Evolutionary conservation across 768 basidiomycete genomes (phyloP).

Genomic region (Naganishia onofrii): DNA sequence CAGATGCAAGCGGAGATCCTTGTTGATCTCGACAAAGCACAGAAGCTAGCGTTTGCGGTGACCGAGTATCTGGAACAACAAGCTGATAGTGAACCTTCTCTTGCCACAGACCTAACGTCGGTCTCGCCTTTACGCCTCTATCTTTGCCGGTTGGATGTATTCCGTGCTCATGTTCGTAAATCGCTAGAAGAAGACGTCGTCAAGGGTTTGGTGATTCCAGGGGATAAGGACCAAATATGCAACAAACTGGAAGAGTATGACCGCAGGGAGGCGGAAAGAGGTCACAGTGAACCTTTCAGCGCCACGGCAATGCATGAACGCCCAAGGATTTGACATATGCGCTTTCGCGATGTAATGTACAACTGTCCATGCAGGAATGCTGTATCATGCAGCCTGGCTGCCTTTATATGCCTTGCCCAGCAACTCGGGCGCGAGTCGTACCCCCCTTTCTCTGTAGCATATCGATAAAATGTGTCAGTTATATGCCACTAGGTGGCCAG

Average conservation of each 20-base stretch:
- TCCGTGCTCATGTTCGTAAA: conserved; percentile 8
- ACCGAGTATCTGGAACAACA: conserved; percentile 1
- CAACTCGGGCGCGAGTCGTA: conserved; percentile 45
- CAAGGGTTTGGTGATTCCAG: background rate
- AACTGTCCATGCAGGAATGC: conserved; percentile 2
- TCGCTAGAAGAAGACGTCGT: conserved; percentile 1
- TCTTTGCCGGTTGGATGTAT: conserved; percentile 14
- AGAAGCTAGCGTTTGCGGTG: background rate
- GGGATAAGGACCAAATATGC: conserved; percentile 2
- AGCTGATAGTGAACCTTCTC: background rate
- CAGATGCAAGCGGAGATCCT: conserved; percentile 23
- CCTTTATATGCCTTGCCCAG: conserved; percentile 37
- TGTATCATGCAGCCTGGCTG: conserved; percentile 10
- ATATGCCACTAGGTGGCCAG: background rate
- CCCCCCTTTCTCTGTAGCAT: conserved; percentile 45
- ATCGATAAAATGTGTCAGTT: conserved; percentile 1
- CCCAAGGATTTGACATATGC: background rate
- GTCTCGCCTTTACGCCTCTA: conserved; percentile 6
- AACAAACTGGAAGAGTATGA: conserved; percentile 4
- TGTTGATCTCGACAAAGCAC: conserved; percentile 11
- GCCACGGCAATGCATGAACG: background rate
- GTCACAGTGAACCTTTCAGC: background rate
- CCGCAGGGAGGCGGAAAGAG: conserved; percentile 1
- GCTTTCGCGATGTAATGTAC: background rate
- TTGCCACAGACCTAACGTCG: background rate